These are phyloP conservation scores for Hypomontagnella submonticulosa DNA, from an alignment of 495 filamentous ascomycete species.

Conservation along the genomic window DNA sequence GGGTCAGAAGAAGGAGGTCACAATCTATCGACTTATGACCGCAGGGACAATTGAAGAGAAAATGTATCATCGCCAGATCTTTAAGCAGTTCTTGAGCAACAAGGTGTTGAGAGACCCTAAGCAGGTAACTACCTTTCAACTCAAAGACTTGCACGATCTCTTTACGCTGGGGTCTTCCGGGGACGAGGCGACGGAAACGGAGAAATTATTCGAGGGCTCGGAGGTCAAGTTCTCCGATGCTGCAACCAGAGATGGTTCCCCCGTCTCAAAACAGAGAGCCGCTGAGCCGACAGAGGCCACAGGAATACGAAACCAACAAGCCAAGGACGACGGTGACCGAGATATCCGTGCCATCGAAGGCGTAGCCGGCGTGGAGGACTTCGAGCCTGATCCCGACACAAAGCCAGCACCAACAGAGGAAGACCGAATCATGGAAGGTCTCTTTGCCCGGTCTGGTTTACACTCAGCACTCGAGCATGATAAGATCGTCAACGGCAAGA, in stretches of 20 bases:
- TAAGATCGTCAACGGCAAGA: slow-evolving; percentile 76
- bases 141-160: slow-evolving; percentile 88
- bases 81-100: slow-evolving; percentile 94
- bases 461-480: slow-evolving; percentile 91
- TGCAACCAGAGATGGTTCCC: slow-evolving; percentile 51
- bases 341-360: slow-evolving; percentile 52
- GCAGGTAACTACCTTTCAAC: slow-evolving; percentile 84
- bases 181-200: slow-evolving; percentile 81
- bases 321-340: slow-evolving; percentile 44
- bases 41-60: slow-evolving; percentile 98
- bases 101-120: slow-evolving; percentile 95
- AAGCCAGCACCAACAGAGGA: slow-evolving; percentile 54
- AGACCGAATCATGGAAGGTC: slow-evolving; percentile 81
- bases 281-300: slow-evolving; percentile 4
- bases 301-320: slow-evolving; percentile 46
- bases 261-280: slow-evolving; percentile 32
- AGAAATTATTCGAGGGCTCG: slow-evolving; percentile 82
- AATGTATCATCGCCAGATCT: slow-evolving; percentile 97
- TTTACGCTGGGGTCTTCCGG: slow-evolving; percentile 80
- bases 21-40: slow-evolving; percentile 95
- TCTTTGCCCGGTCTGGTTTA: slow-evolving; percentile 86
- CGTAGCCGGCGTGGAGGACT: slow-evolving; percentile 53
- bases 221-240: slow-evolving; percentile 71
- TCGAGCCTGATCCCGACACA: slow-evolving; percentile 50
- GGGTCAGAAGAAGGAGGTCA: slow-evolving; percentile 92